Conservation (phyloP, 352 stramenopile genomes). For the Halophytophthora batemanensis region DNA sequence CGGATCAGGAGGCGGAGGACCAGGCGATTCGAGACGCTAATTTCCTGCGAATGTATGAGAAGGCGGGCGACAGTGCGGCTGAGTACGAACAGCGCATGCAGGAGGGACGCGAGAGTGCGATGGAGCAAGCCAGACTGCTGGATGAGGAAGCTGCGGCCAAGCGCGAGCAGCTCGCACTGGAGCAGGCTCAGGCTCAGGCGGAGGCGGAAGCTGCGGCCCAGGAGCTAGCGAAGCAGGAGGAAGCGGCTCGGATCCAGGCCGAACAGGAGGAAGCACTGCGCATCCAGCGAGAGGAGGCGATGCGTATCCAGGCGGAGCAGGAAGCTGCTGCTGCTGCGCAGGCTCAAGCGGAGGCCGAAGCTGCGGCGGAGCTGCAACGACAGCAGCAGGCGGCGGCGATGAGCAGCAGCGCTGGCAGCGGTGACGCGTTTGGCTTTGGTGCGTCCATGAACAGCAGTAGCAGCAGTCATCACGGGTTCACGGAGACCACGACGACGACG, state of each 20-base stretch:
- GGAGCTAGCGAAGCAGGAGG: constrained; percentile 28
- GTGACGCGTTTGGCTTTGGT: constrained; percentile 15
- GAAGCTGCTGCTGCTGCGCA: constrained; percentile 8
- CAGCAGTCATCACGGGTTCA: constrained; percentile 15
- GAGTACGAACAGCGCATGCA: too few relatives aligned
- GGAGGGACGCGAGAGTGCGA: too few relatives aligned
- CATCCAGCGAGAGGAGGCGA: constrained; percentile 2
- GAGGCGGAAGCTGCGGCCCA: constrained; percentile 26
- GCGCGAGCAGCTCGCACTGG: constrained; percentile 6
- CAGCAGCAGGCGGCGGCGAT: constrained; percentile 27
- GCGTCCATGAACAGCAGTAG: constrained; percentile 4
- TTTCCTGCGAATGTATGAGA: too few relatives aligned
- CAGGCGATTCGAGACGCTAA: constrained; percentile 19
- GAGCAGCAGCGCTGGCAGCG: constrained; percentile 23
- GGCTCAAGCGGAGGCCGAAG: constrained; percentile 26
- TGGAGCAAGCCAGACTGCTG: too few relatives aligned
- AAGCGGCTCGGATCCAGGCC: constrained; percentile 17
- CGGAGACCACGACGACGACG: constrained; percentile 22
- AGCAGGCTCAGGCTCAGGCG: constrained; percentile 20
- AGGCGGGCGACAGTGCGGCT: too few relatives aligned
- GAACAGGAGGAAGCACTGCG: constrained; percentile 17
- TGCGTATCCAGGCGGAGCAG: constrained; percentile 8
- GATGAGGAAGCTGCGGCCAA: constrained; percentile 11
- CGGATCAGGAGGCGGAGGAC: constrained; percentile 25
- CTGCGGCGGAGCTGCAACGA: constrained; percentile 16